Conservation (phyloP, 1,284 basidiomycete species). For the Melampsora americana region DNA sequence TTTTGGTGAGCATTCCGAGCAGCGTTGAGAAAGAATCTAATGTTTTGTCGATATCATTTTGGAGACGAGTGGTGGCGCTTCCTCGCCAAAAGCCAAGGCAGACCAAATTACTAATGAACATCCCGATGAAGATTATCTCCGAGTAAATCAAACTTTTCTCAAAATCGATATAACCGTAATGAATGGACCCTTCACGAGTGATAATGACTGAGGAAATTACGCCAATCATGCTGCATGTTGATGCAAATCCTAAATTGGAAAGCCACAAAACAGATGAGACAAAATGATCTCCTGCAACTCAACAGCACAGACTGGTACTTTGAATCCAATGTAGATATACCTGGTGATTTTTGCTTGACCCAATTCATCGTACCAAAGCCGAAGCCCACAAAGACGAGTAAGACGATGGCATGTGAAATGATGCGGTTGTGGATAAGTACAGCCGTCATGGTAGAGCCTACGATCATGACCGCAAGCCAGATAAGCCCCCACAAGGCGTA, state of each 20-base stretch:
- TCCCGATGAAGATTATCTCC: constrained; percentile 68
- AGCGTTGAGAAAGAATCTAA: constrained; percentile 82
- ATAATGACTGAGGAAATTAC: constrained; percentile 43
- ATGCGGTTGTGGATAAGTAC: constrained; percentile 23
- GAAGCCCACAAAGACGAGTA: constrained; percentile 42
- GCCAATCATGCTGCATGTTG: constrained; percentile 40
- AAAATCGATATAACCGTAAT: constrained; percentile 43
- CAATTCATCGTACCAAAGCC: constrained; percentile 37
- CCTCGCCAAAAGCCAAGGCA: constrained; percentile 78
- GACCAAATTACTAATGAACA: constrained; percentile 72
- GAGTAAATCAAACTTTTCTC: constrained; percentile 41
- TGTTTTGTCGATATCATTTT: constrained; percentile 73
- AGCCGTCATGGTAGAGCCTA: constrained; percentile 35
- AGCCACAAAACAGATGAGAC: not conserved
- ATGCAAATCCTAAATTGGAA: constrained; percentile 20
- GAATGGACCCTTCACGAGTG: constrained; percentile 40
- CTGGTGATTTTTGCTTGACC: constrained; percentile 42
- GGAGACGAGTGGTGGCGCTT: constrained; percentile 78
- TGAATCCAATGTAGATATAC: constrained; percentile 66
- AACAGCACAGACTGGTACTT: constrained; percentile 82
- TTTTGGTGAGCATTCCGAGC: constrained; percentile 71
- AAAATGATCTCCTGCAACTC: constrained; percentile 65
- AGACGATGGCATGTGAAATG: constrained; percentile 41
- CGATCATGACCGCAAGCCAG: constrained; percentile 40
- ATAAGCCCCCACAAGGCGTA: constrained; percentile 39